Base-by-base conservation (phyloP, 257 asterid genomes). In the Petunia axillaris region DNA sequence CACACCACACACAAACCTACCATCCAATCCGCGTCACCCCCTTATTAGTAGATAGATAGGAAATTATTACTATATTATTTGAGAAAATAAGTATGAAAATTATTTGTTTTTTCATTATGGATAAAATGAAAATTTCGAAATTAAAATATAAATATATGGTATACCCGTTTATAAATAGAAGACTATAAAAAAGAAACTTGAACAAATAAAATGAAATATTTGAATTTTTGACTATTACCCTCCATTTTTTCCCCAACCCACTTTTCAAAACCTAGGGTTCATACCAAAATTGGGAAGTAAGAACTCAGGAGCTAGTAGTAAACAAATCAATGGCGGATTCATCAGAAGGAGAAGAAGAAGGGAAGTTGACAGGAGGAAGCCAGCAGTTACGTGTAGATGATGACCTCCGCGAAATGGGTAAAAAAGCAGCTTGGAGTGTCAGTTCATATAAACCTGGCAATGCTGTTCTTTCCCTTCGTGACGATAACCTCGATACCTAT, bases 351-450 rank as follows among this genome's bases (percentile, higher is more conserved):
- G 98, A 94, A 82, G 97, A 91, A 80, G 97, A 94, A 83, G 98
- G 97, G 85, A 93, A 90, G 91, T 81, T 94, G 39, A 84, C 90
- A 0, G 94, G 97, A 25, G 98, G 98, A 40, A 88, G 81, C 70
- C 90, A 81, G 57, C 87, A 84, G 85, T 85, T 96, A 78, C 82
- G 86, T 58, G 93, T 94, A 60, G 99, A 92, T 6, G 97, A 85
- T n/a, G 93, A 90, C 80, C 92, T 94, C 50, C 91, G 97, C 0
- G 98, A 96, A 80, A 96, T 96, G 98, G 97, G 93, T 4, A 94
- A 94, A 81, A 92, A 86, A 83, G 98, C 97, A 13, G 98, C 96
- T 63, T 96, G 99, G 98, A 96, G 98, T 77, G 97, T 96, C 85
- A 94, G 98, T 85, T 90, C 99, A 78, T 96, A 91, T 88, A 96